A percentile compares a stretch with the other conserved stretches of the same genome.
Conservation (phyloP, 306 rosid genomes). For the Vigna angularis region DNA sequence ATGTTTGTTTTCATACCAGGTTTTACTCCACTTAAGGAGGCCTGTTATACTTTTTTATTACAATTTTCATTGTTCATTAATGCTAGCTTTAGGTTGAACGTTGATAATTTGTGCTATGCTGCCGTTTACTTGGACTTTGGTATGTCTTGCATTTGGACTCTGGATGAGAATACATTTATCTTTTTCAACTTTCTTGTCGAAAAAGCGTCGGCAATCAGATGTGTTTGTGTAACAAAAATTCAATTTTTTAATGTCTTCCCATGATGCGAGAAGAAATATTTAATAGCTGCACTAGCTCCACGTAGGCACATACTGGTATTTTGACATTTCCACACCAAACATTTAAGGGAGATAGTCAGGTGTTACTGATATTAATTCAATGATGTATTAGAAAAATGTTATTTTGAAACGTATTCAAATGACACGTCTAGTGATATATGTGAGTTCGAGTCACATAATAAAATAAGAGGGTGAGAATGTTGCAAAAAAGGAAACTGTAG, state of each 20-base stretch:
- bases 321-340: too few species aligned
- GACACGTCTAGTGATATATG: too few species aligned
- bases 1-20: neutral
- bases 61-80: neutral
- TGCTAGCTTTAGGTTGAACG: neutral
- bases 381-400: too few species aligned
- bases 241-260: neutral
- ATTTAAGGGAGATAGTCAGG: too few species aligned
- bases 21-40: slow-evolving; percentile 3
- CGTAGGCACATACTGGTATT: too few species aligned
- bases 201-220: neutral
- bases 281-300: too few species aligned
- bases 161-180: neutral
- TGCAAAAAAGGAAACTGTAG: too few species aligned
- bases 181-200: neutral
- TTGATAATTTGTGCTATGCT: neutral
- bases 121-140: neutral
- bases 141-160: slow-evolving; percentile 14
- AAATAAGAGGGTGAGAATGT: too few species aligned
- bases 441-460: too few species aligned
- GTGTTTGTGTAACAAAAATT: neutral
- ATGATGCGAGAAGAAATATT: too few species aligned
- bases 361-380: too few species aligned
- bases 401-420: too few species aligned
- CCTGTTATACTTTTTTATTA: neutral